phyloP scores from a whole-genome alignment of 768 basidiomycete genomes.

The Mycena maculata region DNA sequence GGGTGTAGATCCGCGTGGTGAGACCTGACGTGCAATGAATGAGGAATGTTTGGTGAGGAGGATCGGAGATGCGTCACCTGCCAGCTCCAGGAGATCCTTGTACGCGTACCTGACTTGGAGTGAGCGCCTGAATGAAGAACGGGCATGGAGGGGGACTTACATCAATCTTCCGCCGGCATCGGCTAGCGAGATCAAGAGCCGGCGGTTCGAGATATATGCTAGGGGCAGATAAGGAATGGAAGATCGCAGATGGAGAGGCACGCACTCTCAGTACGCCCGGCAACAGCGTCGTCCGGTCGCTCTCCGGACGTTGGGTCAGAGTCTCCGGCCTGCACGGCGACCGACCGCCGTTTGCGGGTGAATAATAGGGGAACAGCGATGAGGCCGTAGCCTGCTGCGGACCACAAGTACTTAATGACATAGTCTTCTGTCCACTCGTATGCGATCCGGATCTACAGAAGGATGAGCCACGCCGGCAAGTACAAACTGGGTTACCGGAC shows the following conservation, averaged over 20 bases:
- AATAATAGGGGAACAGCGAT: conserved; percentile 92
- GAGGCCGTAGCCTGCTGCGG: conserved; percentile 89
- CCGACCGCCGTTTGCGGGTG: conserved; percentile 62
- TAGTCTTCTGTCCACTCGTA: conserved; percentile 98
- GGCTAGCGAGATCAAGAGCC: conserved; percentile 92
- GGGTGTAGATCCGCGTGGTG: conserved; percentile 88
- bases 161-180: conserved; percentile 96
- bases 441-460: conserved; percentile 80
- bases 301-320: conserved; percentile 5
- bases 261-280: conserved; percentile 61
- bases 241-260: background rate
- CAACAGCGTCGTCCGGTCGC: conserved; percentile 54
- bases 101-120: conserved; percentile 72
- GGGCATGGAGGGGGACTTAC: conserved; percentile 41
- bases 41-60: background rate
- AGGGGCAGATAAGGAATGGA: conserved; percentile 1
- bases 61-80: conserved; percentile 41
- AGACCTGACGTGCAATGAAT: conserved; percentile 60
- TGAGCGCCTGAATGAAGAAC: background rate
- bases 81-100: conserved; percentile 95
- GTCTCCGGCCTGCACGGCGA: conserved; percentile 35
- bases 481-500: conserved; percentile 46
- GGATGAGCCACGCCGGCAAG: background rate
- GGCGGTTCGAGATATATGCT: conserved; percentile 92
- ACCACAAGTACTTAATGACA: conserved; percentile 97